Conservation (phyloP, 441 rosid species). For the Daphne laureola region DNA sequence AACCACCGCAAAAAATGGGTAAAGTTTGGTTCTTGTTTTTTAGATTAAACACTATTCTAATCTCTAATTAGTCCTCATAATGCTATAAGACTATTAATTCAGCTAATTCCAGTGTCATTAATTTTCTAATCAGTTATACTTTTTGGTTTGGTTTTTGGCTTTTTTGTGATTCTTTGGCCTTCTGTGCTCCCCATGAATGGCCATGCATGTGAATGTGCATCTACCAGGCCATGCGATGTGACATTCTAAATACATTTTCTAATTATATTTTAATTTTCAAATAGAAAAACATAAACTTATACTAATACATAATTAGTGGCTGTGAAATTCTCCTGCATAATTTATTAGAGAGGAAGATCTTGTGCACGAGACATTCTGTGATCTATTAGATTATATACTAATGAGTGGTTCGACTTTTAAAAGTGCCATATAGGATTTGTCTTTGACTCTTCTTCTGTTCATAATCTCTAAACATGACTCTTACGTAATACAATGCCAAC, state of each 20-base stretch:
- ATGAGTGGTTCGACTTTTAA: too few relatives aligned
- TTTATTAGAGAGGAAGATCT: too few relatives aligned
- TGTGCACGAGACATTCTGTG: too few relatives aligned
- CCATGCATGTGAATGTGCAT: constrained; percentile 32
- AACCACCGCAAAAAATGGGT: too few relatives aligned
- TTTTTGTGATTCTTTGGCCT: constrained; percentile 46
- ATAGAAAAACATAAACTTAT: background rate
- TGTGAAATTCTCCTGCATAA: too few relatives aligned
- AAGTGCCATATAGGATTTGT: too few relatives aligned
- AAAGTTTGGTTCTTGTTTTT: too few relatives aligned
- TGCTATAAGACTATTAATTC: constrained; percentile 24
- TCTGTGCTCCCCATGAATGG: constrained; percentile 58
- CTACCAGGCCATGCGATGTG: constrained; percentile 25
- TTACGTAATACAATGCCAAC: too few relatives aligned
- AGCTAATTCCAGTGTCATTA: constrained; percentile 13
- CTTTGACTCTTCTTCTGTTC: too few relatives aligned
- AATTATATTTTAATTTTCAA: constrained; percentile 5
- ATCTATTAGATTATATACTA: too few relatives aligned
- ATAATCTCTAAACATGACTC: too few relatives aligned
- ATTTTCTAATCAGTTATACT: constrained; percentile 16
- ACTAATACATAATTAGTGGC: too few relatives aligned
- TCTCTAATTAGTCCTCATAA: constrained; percentile 29
- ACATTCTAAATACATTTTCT: constrained; percentile 13
- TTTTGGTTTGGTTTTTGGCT: constrained; percentile 15
- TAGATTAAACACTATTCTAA: background rate